Conservation (phyloP, 257 asterid species). For the Scutellaria baicalensis region DNA sequence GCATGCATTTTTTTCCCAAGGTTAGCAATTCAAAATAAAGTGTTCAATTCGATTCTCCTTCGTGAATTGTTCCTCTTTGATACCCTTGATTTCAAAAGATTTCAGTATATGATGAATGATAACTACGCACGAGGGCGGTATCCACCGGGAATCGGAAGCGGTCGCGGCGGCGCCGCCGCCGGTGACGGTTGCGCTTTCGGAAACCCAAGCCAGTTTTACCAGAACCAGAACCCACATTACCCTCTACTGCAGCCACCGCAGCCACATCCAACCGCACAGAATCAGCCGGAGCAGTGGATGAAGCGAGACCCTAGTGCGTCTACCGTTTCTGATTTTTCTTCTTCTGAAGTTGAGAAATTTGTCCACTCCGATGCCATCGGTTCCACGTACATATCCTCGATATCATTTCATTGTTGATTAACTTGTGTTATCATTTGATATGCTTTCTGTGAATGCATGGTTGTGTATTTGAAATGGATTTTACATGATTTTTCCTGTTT, state of each 20-base stretch:
- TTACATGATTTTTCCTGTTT: neutral
- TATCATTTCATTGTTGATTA: neutral
- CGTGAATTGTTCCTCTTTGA: neutral
- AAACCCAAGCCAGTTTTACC: slow-evolving; percentile 3
- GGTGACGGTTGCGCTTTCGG: slow-evolving; percentile 5
- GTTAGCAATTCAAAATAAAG: neutral
- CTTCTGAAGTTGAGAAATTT: slow-evolving; percentile 46
- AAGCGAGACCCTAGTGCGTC: slow-evolving; percentile 34
- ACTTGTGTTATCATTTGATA: neutral
- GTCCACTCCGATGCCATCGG: slow-evolving; percentile 45
- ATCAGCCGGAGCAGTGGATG: slow-evolving; percentile 53
- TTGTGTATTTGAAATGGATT: neutral
- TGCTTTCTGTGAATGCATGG: neutral
- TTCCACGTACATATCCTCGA: slow-evolving; percentile 27
- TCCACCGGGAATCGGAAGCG: slow-evolving; percentile 29
- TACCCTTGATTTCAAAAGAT: neutral
- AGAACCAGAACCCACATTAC: slow-evolving; percentile 13
- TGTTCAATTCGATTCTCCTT: neutral
- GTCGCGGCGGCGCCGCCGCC: neutral
- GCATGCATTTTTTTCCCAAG: neutral
- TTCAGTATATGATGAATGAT: slow-evolving; percentile 4
- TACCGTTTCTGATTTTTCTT: slow-evolving; percentile 19
- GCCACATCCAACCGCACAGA: slow-evolving; percentile 1
- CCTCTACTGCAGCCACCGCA: slow-evolving; percentile 10
- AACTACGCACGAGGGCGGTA: slow-evolving; percentile 16